Percentiles rank a stretch among this genome's conserved stretches.
These are phyloP conservation scores for Backusella mclennaniae DNA, from an alignment of 192 early-diverging fungal species.

Conservation along the genomic window DNA sequence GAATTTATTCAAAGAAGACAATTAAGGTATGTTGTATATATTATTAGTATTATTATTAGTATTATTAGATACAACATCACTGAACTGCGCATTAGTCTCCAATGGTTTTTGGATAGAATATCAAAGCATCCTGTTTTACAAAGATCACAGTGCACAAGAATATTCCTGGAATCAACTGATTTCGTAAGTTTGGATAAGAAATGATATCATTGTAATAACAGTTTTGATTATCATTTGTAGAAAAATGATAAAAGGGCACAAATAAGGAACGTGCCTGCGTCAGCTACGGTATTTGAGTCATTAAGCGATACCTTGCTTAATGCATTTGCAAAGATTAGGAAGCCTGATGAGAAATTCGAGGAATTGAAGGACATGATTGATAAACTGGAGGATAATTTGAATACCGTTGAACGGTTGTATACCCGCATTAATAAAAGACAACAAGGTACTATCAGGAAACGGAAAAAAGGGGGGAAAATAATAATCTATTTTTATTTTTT, in stretches of 20 bases:
- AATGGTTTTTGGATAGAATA: constrained; percentile 83
- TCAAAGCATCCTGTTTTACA: constrained; percentile 81
- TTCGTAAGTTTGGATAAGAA: constrained; percentile 42
- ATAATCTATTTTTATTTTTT: not conserved
- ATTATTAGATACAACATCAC: too few species aligned
- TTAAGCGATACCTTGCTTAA: constrained; percentile 85
- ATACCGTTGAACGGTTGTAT: constrained; percentile 83
- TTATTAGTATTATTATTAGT: not conserved
- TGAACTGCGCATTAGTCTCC: constrained; percentile 50
- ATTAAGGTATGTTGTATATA: constrained; percentile 33
- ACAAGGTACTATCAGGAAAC: constrained; percentile 38
- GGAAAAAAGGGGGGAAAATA: not conserved
- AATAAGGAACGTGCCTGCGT: constrained; percentile 41
- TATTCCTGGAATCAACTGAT: constrained; percentile 86
- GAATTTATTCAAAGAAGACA: constrained; percentile 89
- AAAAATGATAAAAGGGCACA: constrained; percentile 39
- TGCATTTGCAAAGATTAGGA: constrained; percentile 87
- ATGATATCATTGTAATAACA: not conserved
- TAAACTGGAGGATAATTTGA: constrained; percentile 85
- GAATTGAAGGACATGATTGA: constrained; percentile 78
- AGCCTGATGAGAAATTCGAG: constrained; percentile 83
- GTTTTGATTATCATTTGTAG: constrained; percentile 18
- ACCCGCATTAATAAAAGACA: constrained; percentile 73
- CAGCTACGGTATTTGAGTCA: constrained; percentile 70
- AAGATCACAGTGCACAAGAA: constrained; percentile 59